Conservation (phyloP, 768 basidiomycete genomes). For the Hygrocybe punicea region DNA sequence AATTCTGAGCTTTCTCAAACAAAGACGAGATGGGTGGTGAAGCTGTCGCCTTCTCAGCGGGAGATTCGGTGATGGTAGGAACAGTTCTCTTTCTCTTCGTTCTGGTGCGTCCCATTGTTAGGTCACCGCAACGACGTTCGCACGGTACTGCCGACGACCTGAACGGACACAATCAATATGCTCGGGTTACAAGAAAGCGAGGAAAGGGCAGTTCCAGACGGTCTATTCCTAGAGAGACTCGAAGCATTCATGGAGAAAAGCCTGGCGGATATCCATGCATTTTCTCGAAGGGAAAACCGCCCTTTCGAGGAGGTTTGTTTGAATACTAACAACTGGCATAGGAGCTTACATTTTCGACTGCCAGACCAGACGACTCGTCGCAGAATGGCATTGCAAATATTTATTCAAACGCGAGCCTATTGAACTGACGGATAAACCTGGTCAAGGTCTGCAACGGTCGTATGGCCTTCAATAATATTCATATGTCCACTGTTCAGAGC, state of each 20-base stretch:
- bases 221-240: constrained; percentile 60
- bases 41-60: constrained; percentile 16
- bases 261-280: constrained; percentile 53
- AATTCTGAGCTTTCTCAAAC: constrained; percentile 72
- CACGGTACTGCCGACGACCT: too few species aligned
- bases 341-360: constrained; percentile 18
- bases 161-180: constrained; percentile 29
- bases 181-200: constrained; percentile 32
- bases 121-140: not conserved
- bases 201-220: constrained; percentile 39
- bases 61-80: constrained; percentile 32
- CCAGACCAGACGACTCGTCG: constrained; percentile 50
- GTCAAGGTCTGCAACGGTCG: constrained; percentile 8
- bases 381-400: constrained; percentile 61
- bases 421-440: not conserved
- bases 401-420: constrained; percentile 41
- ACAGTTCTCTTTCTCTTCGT: constrained; percentile 43
- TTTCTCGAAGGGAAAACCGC: constrained; percentile 56
- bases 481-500: constrained; percentile 34
- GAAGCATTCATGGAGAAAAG: constrained; percentile 61
- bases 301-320: constrained; percentile 57
- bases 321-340: constrained; percentile 13
- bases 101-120: constrained; percentile 55
- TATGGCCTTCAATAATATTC: too few species aligned
- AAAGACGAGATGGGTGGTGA: constrained; percentile 49